Conservation (phyloP, 352 stramenopile species). For the Globisporangium irregulare region DNA sequence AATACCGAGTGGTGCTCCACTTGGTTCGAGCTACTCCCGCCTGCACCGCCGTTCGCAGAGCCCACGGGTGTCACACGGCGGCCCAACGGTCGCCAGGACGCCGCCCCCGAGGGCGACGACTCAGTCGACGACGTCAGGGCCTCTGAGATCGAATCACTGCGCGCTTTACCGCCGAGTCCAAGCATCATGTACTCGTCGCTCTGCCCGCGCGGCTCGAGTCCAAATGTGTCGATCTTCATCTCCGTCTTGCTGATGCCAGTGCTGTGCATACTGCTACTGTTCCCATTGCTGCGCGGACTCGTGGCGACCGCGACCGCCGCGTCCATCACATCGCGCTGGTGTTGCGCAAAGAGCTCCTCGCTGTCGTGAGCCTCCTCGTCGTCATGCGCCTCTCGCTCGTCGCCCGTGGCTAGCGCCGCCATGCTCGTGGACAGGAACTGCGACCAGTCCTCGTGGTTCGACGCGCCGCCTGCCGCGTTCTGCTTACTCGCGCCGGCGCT, state of each 20-base stretch:
- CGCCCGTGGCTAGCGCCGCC: constrained; percentile 44
- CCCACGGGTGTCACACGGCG: constrained; percentile 31
- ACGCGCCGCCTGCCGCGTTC: constrained; percentile 25
- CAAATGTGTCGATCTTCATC: constrained; percentile 21
- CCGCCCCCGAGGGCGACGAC: constrained; percentile 26
- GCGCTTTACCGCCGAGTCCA: constrained; percentile 22
- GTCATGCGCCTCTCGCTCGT: constrained; percentile 19
- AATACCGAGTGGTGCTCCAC: constrained; percentile 15
- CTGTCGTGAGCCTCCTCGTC: neutral
- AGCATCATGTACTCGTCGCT: constrained; percentile 17
- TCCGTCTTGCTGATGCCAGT: neutral
- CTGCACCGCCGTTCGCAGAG: constrained; percentile 11
- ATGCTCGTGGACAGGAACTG: constrained; percentile 67
- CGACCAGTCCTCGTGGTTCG: constrained; percentile 52
- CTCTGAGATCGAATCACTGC: constrained; percentile 45
- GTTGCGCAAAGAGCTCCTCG: constrained; percentile 21
- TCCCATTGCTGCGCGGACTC: constrained; percentile 9
- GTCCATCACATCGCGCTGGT: constrained; percentile 20
- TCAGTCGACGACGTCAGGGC: constrained; percentile 32
- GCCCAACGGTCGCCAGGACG: constrained; percentile 46
- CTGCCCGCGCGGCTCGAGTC: constrained; percentile 6
- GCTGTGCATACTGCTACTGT: neutral
- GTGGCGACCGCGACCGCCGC: constrained; percentile 18
- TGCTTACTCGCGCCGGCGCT: constrained; percentile 13
- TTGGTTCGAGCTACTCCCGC: constrained; percentile 14